Conservation (phyloP, 352 stramenopile species). For the Halophytophthora batemanensis region DNA sequence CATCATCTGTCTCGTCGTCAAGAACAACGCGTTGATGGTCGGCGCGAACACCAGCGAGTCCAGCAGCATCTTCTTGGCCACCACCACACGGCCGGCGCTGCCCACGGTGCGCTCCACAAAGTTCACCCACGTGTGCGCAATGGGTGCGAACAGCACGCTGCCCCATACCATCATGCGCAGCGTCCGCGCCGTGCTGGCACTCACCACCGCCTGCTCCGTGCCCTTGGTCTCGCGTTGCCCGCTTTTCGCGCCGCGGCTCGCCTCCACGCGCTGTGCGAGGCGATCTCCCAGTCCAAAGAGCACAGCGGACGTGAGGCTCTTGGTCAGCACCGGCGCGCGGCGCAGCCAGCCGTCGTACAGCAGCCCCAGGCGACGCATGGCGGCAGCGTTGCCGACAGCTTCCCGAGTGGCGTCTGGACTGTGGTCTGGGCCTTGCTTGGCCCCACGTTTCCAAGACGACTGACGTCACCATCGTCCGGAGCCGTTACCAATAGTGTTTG, state of each 20-base stretch:
- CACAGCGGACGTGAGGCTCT: slow-evolving; percentile 47
- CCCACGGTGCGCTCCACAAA: slow-evolving; percentile 58
- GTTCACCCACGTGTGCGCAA: slow-evolving; percentile 86
- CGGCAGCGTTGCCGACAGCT: neutral
- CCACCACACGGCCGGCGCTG: slow-evolving; percentile 26
- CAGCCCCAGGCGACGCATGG: slow-evolving; percentile 26
- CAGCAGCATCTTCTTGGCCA: slow-evolving; percentile 41
- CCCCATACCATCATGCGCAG: slow-evolving; percentile 83
- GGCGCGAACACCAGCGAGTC: slow-evolving; percentile 35
- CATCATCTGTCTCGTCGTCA: slow-evolving; percentile 39
- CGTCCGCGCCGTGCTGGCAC: slow-evolving; percentile 33
- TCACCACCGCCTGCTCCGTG: slow-evolving; percentile 15
- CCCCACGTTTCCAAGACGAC: slow-evolving; percentile 8
- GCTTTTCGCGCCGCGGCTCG: slow-evolving; percentile 2
- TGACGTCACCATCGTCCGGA: no score
- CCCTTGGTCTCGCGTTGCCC: slow-evolving; percentile 4
- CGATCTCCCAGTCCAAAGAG: slow-evolving; percentile 55
- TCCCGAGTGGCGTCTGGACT: slow-evolving; percentile 4
- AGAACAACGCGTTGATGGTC: slow-evolving; percentile 37
- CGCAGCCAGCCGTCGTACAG: slow-evolving; percentile 46
- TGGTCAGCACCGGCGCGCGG: slow-evolving; percentile 47
- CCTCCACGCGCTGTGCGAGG: slow-evolving; percentile 44
- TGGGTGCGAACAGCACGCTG: slow-evolving; percentile 73
- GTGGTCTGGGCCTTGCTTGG: slow-evolving; percentile 2
- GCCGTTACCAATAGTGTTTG: no score